Percentiles rank a stretch among this genome's conserved stretches.
Evolutionary conservation across 305 asterid genomes (phyloP).

Genomic region (Fraxinus floribunda): DNA sequence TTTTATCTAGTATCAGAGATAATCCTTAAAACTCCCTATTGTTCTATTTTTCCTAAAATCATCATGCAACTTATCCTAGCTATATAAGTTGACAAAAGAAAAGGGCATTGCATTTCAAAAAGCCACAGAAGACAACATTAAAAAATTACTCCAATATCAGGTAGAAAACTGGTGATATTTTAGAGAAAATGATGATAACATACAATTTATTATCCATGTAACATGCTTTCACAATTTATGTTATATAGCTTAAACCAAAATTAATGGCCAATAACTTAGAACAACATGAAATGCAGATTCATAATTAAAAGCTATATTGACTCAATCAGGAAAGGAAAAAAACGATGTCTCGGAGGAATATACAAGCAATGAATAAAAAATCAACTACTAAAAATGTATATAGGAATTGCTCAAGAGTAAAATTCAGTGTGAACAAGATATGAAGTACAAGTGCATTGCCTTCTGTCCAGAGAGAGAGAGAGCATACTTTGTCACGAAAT

Average conservation of each 20-base stretch:
- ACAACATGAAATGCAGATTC: neutral
- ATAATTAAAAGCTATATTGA: neutral
- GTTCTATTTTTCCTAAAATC: neutral
- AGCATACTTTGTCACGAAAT: conserved; percentile 70
- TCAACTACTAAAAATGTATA: neutral
- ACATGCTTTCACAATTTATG: neutral
- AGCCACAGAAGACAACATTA: neutral
- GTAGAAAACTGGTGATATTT: neutral
- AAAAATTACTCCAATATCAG: neutral
- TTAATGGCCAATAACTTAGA: neutral
- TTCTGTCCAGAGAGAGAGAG: neutral
- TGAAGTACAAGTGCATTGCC: neutral
- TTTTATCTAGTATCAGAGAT: neutral
- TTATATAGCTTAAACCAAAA: neutral
- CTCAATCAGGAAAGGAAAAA: neutral
- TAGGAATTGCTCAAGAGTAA: neutral
- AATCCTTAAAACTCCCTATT: neutral
- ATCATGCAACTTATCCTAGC: neutral
- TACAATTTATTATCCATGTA: neutral
- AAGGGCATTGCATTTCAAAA: neutral
- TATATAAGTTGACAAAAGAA: neutral
- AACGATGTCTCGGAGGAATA: neutral
- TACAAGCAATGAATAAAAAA: neutral
- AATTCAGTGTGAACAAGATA: neutral
- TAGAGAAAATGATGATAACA: neutral